Conservation (phyloP, 257 asterid species). For the Oldenlandia corymbosa region DNA sequence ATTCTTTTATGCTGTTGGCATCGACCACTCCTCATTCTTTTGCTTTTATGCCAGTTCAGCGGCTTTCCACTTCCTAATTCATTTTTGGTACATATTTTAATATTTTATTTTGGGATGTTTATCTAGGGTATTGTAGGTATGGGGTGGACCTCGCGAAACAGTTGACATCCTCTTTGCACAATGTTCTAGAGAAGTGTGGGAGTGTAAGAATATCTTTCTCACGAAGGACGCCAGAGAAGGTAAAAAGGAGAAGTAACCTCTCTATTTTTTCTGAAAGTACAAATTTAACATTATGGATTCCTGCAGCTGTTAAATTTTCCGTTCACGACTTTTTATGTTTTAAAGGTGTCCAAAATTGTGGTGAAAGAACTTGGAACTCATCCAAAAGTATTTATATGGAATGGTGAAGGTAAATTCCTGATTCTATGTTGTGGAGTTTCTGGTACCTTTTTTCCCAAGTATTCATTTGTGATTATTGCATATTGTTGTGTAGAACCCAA, state of each 20-base stretch:
- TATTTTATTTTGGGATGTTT: constrained; percentile 11
- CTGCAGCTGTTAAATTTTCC: neutral
- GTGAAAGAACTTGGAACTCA: constrained; percentile 69
- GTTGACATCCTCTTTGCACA: constrained; percentile 60
- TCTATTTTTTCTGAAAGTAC: neutral
- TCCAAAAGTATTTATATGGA: constrained; percentile 81
- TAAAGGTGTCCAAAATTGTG: constrained; percentile 53
- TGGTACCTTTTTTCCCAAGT: neutral
- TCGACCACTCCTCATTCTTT: neutral
- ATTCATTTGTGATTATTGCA: constrained; percentile 4
- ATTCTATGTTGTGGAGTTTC: neutral
- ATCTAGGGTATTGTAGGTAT: constrained; percentile 77
- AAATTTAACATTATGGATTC: neutral
- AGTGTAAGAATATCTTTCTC: constrained; percentile 90
- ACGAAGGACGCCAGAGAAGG: constrained; percentile 91
- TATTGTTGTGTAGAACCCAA: constrained; percentile 61
- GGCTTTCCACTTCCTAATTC: neutral
- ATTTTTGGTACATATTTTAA: neutral
- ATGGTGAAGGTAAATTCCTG: constrained; percentile 65
- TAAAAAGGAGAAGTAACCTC: constrained; percentile 9
- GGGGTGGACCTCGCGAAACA: constrained; percentile 85
- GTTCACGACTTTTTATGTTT: neutral
- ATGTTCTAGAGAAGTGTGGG: constrained; percentile 81
- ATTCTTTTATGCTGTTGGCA: neutral
- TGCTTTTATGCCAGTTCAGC: neutral